These are phyloP conservation scores for Solanum tarijense DNA, from an alignment of 257 asterid species.

Conservation along the genomic window DNA sequence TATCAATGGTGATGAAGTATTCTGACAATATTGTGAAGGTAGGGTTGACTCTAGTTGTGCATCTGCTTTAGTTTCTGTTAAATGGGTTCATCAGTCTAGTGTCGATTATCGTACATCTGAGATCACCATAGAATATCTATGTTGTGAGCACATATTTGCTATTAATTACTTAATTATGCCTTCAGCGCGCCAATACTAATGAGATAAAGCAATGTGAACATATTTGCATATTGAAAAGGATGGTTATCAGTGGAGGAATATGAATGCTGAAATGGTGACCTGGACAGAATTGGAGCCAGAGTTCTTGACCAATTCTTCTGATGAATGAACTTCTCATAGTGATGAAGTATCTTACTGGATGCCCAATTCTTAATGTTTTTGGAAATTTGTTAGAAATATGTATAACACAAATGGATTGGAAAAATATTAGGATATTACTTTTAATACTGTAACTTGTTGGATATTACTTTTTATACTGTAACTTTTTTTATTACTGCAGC, in stretches of 20 bases:
- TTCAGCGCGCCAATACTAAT: background rate
- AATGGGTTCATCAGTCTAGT: background rate
- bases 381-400: background rate
- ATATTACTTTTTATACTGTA: background rate
- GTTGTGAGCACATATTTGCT: background rate
- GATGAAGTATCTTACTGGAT: background rate
- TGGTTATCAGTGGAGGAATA: background rate
- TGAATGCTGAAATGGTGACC: background rate
- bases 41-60: conserved; percentile 7
- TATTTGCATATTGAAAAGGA: background rate
- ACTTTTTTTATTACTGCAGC: background rate
- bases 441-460: background rate
- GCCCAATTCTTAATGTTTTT: background rate
- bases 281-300: background rate
- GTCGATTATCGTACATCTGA: background rate
- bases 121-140: background rate
- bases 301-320: background rate
- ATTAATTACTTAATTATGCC: background rate
- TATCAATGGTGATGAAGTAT: conserved; percentile 98
- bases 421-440: background rate
- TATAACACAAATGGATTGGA: too few relatives aligned
- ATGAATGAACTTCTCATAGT: background rate
- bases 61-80: background rate
- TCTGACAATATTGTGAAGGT: conserved; percentile 99
- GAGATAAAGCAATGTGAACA: conserved; percentile 3